phyloP scores from a whole-genome alignment of 768 basidiomycete genomes.

The Brasilioporus rufonigricans region DNA sequence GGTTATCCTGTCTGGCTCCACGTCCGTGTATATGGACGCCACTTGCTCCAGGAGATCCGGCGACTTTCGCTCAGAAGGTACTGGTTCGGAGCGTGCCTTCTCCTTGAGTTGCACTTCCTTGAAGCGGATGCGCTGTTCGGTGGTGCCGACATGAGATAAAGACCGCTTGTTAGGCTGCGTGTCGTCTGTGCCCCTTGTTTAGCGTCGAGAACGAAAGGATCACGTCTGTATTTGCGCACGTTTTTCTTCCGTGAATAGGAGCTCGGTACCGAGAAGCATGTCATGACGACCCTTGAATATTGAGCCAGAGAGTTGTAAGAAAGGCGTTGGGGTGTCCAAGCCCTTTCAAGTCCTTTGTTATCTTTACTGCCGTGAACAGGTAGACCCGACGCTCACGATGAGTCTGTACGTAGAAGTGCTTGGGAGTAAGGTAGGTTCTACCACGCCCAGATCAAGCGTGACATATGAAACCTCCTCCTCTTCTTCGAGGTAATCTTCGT shows the following conservation, averaged over 20 bases:
- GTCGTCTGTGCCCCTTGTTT: constrained; percentile 33
- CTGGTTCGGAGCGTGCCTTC: constrained; percentile 33
- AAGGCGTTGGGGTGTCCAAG: constrained; percentile 73
- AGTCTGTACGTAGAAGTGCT: constrained; percentile 67
- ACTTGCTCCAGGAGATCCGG: constrained; percentile 19
- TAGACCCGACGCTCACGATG: constrained; percentile 51
- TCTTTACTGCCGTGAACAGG: background rate
- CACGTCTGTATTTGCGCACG: constrained; percentile 36
- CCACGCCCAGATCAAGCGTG: constrained; percentile 67
- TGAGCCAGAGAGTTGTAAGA: constrained; percentile 73
- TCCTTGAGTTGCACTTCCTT: constrained; percentile 59
- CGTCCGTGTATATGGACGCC: constrained; percentile 19
- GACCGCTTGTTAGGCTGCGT: constrained; percentile 49
- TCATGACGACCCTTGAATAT: constrained; percentile 71
- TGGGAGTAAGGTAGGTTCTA: constrained; percentile 74
- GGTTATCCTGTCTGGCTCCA: background rate
- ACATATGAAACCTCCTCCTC: constrained; percentile 60
- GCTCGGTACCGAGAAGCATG: constrained; percentile 67
- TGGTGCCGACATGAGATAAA: constrained; percentile 55
- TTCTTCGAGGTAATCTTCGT: constrained; percentile 62
- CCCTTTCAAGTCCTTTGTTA: constrained; percentile 43
- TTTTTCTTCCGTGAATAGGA: constrained; percentile 71
- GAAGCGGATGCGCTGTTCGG: constrained; percentile 70
- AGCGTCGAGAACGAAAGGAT: background rate
- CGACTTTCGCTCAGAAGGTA: constrained; percentile 3